These are phyloP conservation scores for Salisapilia sapeloensis DNA, from an alignment of 352 stramenopile genomes.

Conservation along the genomic window DNA sequence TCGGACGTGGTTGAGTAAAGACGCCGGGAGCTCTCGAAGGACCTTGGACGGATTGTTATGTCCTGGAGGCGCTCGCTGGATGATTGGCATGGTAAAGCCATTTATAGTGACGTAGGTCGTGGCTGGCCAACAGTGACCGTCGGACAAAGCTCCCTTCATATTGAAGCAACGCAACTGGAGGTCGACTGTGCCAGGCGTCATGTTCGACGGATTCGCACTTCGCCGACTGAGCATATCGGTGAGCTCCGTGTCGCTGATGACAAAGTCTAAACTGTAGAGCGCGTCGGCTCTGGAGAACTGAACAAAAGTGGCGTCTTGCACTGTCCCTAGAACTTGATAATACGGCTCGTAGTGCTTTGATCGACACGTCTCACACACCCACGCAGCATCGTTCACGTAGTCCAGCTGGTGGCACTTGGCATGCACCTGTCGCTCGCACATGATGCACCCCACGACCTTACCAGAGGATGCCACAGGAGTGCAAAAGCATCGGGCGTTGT, in stretches of 20 bases:
- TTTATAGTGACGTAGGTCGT: constrained; percentile 55
- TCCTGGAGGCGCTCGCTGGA: constrained; percentile 46
- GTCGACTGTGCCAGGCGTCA: constrained; percentile 44
- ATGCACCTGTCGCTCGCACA: constrained; percentile 42
- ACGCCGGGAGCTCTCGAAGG: constrained; percentile 47
- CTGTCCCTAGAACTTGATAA: constrained; percentile 30
- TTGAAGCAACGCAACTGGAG: constrained; percentile 66
- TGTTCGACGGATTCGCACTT: constrained; percentile 23
- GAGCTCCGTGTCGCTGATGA: constrained; percentile 50
- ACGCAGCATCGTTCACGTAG: constrained; percentile 16
- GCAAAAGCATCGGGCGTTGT: constrained; percentile 50
- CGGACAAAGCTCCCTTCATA: constrained; percentile 48
- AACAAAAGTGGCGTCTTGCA: constrained; percentile 34
- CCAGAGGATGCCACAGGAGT: constrained; percentile 5
- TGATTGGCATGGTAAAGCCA: constrained; percentile 44
- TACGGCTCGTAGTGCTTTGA: constrained; percentile 58
- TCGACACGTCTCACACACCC: constrained; percentile 61
- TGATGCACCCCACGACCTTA: constrained; percentile 25
- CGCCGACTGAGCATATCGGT: constrained; percentile 46
- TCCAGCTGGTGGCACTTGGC: constrained; percentile 59
- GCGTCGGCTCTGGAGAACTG: constrained; percentile 32
- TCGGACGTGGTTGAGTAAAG: constrained; percentile 51
- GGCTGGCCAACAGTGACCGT: constrained; percentile 53
- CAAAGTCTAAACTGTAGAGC: constrained; percentile 44
- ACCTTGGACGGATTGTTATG: constrained; percentile 73